These are phyloP conservation scores for Pythium chondricola DNA, from an alignment of 352 stramenopile species.

Conservation along the genomic window DNA sequence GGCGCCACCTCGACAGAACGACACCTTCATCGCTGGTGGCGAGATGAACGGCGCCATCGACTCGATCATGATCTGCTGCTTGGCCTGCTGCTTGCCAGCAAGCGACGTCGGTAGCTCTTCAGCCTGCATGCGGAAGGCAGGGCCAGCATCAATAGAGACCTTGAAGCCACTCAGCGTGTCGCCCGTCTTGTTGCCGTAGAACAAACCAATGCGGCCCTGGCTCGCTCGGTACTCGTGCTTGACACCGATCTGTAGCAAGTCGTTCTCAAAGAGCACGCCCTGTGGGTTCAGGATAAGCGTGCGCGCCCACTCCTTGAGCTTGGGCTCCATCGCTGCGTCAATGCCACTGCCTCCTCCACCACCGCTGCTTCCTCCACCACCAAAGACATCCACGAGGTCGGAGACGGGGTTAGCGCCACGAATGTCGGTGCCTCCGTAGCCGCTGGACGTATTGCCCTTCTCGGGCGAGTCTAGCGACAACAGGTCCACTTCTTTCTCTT, in stretches of 20 bases:
- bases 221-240: slow-evolving; percentile 95
- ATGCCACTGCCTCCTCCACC: slow-evolving; percentile 22
- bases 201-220: slow-evolving; percentile 92
- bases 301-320: slow-evolving; percentile 64
- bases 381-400: slow-evolving; percentile 48
- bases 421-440: slow-evolving; percentile 25
- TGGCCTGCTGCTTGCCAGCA: slow-evolving; percentile 86
- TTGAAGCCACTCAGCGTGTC: slow-evolving; percentile 81
- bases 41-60: slow-evolving; percentile 89
- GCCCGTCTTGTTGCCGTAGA: slow-evolving; percentile 92
- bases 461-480: slow-evolving; percentile 41
- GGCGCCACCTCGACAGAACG: slow-evolving; percentile 64
- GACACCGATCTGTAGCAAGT: slow-evolving; percentile 91
- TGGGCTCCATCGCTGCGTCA: slow-evolving; percentile 34
- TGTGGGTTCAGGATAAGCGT: slow-evolving; percentile 89
- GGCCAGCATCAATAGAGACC: slow-evolving; percentile 44
- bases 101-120: slow-evolving; percentile 74
- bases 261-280: slow-evolving; percentile 90
- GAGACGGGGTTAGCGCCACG: slow-evolving; percentile 47
- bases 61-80: slow-evolving; percentile 91
- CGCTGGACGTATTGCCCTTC: slow-evolving; percentile 14
- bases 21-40: slow-evolving; percentile 83
- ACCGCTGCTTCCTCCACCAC: slow-evolving; percentile 17
- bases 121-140: slow-evolving; percentile 51
- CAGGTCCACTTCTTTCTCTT: slow-evolving; percentile 34